Evolutionary conservation across 176 grass and related monocot genomes (phyloP), one percentile per base, ranked within the genome.

Genomic region (Stipa capillata): DNA sequence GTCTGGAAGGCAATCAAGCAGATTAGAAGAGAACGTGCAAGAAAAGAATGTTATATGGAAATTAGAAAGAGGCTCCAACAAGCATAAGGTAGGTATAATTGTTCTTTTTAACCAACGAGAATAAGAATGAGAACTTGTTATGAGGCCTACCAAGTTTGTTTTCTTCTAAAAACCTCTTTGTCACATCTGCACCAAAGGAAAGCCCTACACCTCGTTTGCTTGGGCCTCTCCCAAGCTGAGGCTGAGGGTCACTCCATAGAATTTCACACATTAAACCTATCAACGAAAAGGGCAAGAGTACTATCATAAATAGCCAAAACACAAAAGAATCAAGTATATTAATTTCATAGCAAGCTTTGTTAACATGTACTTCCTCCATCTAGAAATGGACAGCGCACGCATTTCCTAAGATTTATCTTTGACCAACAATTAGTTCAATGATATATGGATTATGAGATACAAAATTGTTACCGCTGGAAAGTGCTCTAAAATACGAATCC

Each of bases 161-260:
- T 61, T 92, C 89, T 82, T 88, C 41, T 29, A 90, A 72, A 84
- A 92, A 86, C 68, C 61, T 82, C 85, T 97, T 84, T 28, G 90
- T 97, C 71, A 93, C 90, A 88, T 93, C 96, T 39, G 79, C 92
- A 21, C 96, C 96, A 66, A 93, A 99, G 63, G 90, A 83, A 89
- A 99, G 96, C 53, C 81, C 96, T 48, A 99, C 83, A 65, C 92
- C 92, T 13, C 92, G 85, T 80, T 95, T 98, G 58, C 96, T 89
- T 47, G 96, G 92, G 57, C 96, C 96, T 89, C 92, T 89, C 50
- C 87, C 90, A 80, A 45, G 87, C 65, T 94, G 88, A 85, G 90
- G 89, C 77, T 93, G 90, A 67, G 90, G 90, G 51, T 98, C 96
- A 55, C 96, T 98, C 91, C 94, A 92, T 55, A 94, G 83, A 79